Percentiles rank a stretch among this genome's conserved stretches.
phyloP scores from a whole-genome alignment of 2,329 filamentous ascomycete genomes.

The Colletotrichum sp. region DNA sequence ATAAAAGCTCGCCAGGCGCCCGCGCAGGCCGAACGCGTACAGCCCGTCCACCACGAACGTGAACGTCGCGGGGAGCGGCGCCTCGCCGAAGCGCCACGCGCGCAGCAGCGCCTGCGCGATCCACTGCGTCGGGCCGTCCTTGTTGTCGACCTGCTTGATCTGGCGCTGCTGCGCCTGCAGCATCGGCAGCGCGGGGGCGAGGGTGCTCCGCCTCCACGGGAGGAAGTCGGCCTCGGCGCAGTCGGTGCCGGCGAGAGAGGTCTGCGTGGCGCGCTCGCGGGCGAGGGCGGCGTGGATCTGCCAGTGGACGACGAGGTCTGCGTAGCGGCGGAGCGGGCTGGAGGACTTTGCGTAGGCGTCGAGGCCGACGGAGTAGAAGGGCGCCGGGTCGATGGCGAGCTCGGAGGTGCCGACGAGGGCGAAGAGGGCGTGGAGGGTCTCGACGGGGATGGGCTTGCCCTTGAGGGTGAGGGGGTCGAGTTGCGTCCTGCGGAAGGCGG shows the following conservation, averaged over 20 bases:
- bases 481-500: conserved; percentile 40
- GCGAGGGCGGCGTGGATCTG: conserved; percentile 66
- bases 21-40: conserved; percentile 37
- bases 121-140: conserved; percentile 56
- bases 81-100: conserved; percentile 61
- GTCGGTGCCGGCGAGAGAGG: conserved; percentile 24
- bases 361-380: conserved; percentile 62
- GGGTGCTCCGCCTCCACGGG: conserved; percentile 47
- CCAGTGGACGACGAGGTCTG: conserved; percentile 69
- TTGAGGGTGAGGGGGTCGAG: conserved; percentile 41
- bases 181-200: conserved; percentile 53
- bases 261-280: conserved; percentile 42
- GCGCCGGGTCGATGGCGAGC: conserved; percentile 56
- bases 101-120: conserved; percentile 65
- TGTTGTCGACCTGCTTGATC: conserved; percentile 46
- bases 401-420: conserved; percentile 55
- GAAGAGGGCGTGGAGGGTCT: conserved; percentile 34
- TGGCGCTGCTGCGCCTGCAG: conserved; percentile 60
- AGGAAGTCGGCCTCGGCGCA: conserved; percentile 39
- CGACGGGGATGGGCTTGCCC: conserved; percentile 31
- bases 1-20: conserved; percentile 55
- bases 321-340: conserved; percentile 69
- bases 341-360: conserved; percentile 69
- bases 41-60: conserved; percentile 50
- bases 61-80: conserved; percentile 51